These are phyloP conservation scores for Fusarium sacchari DNA, from an alignment of 2,329 filamentous ascomycete genomes.

Conservation along the genomic window DNA sequence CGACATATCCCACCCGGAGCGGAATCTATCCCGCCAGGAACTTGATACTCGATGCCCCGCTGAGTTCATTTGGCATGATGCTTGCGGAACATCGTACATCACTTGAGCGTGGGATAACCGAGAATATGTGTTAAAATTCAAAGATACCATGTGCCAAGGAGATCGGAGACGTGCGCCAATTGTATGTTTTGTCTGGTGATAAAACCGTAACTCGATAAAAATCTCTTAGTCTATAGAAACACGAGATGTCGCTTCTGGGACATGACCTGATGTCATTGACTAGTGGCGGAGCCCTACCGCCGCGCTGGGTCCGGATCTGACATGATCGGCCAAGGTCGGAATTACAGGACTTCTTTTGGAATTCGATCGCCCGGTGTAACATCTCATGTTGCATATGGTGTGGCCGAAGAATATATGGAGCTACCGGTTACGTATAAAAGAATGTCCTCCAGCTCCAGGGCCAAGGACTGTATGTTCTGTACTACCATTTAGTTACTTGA, in stretches of 20 bases:
- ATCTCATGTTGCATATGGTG: background rate
- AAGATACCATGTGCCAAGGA: background rate
- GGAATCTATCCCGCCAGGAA: background rate
- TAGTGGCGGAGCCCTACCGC: constrained; percentile 17
- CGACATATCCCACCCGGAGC: background rate
- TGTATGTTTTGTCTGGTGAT: constrained; percentile 49
- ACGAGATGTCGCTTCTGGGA: background rate
- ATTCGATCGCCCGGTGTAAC: constrained; percentile 3
- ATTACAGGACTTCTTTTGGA: constrained; percentile 17
- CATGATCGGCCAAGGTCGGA: constrained; percentile 17
- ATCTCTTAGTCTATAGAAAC: background rate
- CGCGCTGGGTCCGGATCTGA: constrained; percentile 26
- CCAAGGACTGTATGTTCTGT: too few relatives aligned
- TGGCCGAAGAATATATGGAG: background rate
- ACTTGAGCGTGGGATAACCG: background rate
- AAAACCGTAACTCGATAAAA: background rate
- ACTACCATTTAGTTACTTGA: background rate
- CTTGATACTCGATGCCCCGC: background rate
- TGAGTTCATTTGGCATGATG: background rate
- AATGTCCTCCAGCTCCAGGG: too few relatives aligned
- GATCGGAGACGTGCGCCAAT: background rate
- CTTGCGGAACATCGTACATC: background rate
- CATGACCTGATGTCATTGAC: constrained; percentile 14
- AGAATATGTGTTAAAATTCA: too few relatives aligned
- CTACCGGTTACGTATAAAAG: background rate